phyloP scores from a whole-genome alignment of 129 eudicot species.

The Pulicaria dysenterica region DNA sequence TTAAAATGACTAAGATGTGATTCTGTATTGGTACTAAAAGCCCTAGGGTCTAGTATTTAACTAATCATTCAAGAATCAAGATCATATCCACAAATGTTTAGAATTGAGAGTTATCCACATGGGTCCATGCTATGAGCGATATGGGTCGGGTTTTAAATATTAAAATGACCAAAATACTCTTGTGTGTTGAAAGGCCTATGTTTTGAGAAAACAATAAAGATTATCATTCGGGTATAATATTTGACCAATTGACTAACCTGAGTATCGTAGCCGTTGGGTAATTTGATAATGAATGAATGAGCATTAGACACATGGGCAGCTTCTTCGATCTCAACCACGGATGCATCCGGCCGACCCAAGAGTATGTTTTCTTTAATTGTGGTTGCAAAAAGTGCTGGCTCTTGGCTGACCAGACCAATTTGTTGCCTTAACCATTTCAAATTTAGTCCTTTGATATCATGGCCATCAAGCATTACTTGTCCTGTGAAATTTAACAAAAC shows the following conservation, averaged over 20 bases:
- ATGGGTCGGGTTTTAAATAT: neutral
- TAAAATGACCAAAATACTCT: conserved; percentile 16
- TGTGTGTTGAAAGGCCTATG: neutral
- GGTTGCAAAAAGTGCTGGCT: conserved; percentile 97
- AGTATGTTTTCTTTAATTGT: conserved; percentile 94
- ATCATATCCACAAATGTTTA: conserved; percentile 30
- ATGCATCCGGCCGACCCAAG: conserved; percentile 93
- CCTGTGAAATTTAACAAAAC: conserved; percentile 46
- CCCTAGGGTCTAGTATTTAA: too few relatives aligned
- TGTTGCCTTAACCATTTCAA: conserved; percentile 94
- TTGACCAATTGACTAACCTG: conserved; percentile 57
- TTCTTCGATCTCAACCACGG: conserved; percentile 71
- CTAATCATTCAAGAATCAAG: conserved; percentile 25
- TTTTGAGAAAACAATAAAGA: neutral
- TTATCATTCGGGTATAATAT: neutral
- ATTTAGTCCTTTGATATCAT: conserved; percentile 79
- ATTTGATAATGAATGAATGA: conserved; percentile 82
- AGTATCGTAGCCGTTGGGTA: conserved; percentile 89
- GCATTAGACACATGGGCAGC: conserved; percentile 98
- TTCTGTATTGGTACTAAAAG: too few relatives aligned
- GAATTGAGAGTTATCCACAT: conserved; percentile 16
- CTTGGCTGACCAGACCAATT: conserved; percentile 97
- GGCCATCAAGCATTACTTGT: conserved; percentile 83
- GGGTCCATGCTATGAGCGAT: neutral
- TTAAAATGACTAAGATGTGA: neutral